Conservation (phyloP, 2,329 filamentous ascomycete genomes). For the Penicillium concentricum region DNA sequence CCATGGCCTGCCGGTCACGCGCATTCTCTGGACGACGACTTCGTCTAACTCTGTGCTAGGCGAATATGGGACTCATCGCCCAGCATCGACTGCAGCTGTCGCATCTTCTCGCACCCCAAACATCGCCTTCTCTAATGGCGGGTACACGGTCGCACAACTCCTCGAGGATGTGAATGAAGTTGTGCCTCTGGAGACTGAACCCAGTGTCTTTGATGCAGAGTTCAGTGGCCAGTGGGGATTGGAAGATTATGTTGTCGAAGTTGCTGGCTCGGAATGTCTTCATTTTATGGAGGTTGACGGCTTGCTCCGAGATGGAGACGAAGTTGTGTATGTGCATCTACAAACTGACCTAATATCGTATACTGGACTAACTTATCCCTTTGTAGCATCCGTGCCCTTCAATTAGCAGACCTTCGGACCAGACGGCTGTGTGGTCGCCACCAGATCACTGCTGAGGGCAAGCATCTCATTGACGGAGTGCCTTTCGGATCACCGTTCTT, state of each 20-base stretch:
- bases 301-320: constrained; percentile 77
- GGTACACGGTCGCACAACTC: constrained; percentile 72
- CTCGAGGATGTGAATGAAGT: constrained; percentile 76
- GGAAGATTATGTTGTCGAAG: constrained; percentile 84
- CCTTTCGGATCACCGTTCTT: constrained; percentile 76
- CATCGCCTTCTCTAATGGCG: constrained; percentile 43
- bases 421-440: constrained; percentile 72
- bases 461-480: constrained; percentile 79
- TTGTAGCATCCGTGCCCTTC: constrained; percentile 71
- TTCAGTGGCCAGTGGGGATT: constrained; percentile 68
- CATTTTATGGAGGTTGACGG: constrained; percentile 74
- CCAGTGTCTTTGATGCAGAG: constrained; percentile 30
- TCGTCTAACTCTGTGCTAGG: constrained; percentile 29
- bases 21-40: constrained; percentile 68
- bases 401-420: constrained; percentile 70
- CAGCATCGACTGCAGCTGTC: constrained; percentile 34
- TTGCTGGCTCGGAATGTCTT: constrained; percentile 80
- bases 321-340: constrained; percentile 65
- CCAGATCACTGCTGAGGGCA: constrained; percentile 77
- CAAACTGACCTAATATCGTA: background rate
- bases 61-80: constrained; percentile 17
- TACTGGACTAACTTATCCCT: background rate
- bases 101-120: constrained; percentile 37
- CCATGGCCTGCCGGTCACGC: constrained; percentile 69
- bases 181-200: constrained; percentile 72